Conservation (phyloP, 306 rosid species). For the Lupinus albus region DNA sequence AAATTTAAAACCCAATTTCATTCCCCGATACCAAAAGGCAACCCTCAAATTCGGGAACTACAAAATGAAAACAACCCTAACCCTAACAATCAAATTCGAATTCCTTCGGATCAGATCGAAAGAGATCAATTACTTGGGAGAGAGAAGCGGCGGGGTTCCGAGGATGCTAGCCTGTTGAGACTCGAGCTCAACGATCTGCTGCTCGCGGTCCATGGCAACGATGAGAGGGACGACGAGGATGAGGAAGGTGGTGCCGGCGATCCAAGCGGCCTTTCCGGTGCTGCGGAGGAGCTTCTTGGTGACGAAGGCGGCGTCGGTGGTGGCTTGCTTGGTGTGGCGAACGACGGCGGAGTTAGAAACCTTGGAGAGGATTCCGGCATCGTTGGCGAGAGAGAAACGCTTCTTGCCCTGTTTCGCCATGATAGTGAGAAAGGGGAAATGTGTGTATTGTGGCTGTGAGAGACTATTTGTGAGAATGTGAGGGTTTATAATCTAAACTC, state of each 20-base stretch:
- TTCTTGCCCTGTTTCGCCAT: not conserved
- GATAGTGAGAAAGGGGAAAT: not conserved
- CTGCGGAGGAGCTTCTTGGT: constrained; percentile 66
- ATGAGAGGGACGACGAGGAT: constrained; percentile 71
- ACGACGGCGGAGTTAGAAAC: constrained; percentile 52
- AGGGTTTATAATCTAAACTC: not conserved
- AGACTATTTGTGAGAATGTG: not conserved
- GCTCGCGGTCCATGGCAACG: constrained; percentile 85
- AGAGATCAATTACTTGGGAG: constrained; percentile 43
- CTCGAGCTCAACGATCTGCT: constrained; percentile 77
- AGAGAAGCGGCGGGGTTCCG: constrained; percentile 47
- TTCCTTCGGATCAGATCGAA: not conserved
- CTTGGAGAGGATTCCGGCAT: constrained; percentile 30
- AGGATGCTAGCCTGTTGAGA: constrained; percentile 83
- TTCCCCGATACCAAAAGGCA: not conserved
- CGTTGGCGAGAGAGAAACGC: not conserved
- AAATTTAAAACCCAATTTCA: not conserved
- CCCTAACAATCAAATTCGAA: not conserved
- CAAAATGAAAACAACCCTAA: not conserved
- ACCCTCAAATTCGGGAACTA: not conserved
- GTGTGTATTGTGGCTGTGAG: not conserved
- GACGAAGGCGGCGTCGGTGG: constrained; percentile 52
- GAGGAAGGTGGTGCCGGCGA: constrained; percentile 74
- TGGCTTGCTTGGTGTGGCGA: constrained; percentile 50
- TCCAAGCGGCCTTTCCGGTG: constrained; percentile 91